Evolutionary conservation across 306 rosid genomes (phyloP).

Genomic region (Trichosanthes truncata): DNA sequence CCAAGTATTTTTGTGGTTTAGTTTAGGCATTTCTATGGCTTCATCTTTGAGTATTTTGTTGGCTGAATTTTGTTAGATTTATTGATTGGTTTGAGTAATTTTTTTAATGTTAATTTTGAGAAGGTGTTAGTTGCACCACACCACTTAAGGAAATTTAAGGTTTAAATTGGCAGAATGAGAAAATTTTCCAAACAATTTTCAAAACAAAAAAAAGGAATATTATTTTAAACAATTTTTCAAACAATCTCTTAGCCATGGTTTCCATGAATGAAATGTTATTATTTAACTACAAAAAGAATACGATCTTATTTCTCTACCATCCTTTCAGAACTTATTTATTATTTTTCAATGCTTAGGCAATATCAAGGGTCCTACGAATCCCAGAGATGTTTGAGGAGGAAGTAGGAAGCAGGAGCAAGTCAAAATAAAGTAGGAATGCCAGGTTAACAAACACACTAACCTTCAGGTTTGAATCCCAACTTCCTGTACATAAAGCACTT

Average conservation of each 20-base stretch:
- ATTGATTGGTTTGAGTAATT: neutral
- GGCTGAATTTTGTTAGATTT: neutral
- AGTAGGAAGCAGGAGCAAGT: neutral
- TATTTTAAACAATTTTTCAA: neutral
- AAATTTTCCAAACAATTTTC: neutral
- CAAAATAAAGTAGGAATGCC: neutral
- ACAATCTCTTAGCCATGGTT: neutral
- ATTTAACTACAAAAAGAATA: neutral
- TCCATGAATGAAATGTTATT: neutral
- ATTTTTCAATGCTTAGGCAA: neutral
- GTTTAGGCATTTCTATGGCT: too few species aligned
- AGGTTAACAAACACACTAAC: constrained; percentile 31
- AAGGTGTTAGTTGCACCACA: neutral
- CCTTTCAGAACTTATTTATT: neutral
- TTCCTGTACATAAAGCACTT: constrained; percentile 98
- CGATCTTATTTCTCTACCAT: neutral
- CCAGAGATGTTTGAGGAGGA: neutral
- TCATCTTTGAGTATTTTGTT: too few species aligned
- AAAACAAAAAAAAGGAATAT: neutral
- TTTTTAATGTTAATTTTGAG: neutral
- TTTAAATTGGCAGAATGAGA: neutral
- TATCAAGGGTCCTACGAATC: neutral
- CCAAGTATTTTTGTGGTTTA: too few species aligned
- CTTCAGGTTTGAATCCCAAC: constrained; percentile 95
- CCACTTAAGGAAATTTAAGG: neutral